A percentile compares a stretch with the other conserved stretches of the same genome.
These are phyloP conservation scores for Clitopilus hobsonii DNA, from an alignment of 768 basidiomycete genomes.

Conservation along the genomic window DNA sequence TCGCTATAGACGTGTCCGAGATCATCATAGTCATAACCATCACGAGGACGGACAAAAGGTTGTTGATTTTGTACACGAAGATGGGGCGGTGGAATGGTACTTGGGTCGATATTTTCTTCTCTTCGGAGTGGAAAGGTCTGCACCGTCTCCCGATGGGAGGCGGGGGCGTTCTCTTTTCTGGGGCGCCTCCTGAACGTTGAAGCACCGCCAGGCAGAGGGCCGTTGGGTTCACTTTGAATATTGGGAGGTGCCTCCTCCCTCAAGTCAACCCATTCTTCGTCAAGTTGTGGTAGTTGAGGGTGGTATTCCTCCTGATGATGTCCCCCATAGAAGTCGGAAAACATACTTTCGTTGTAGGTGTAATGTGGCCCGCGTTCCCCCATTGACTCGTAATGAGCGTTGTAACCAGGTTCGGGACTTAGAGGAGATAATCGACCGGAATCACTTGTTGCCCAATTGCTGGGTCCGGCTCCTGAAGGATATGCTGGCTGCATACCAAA, in stretches of 20 bases:
- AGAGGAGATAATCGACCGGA: conserved; percentile 43
- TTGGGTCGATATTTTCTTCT: conserved; percentile 22
- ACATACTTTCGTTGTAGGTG: conserved; percentile 23
- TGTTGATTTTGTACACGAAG: conserved; percentile 62
- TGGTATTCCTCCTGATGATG: conserved; percentile 20
- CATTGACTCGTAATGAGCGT: conserved; percentile 42
- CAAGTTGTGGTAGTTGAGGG: conserved; percentile 17
- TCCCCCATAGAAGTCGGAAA: conserved; percentile 33
- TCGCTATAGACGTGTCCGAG: conserved; percentile 63
- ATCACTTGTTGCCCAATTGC: conserved; percentile 48
- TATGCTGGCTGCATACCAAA: conserved; percentile 58
- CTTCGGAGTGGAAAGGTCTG: conserved; percentile 55
- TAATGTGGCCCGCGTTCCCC: conserved; percentile 57
- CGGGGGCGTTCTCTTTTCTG: conserved; percentile 27
- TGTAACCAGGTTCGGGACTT: conserved; percentile 18
- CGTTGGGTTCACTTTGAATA: conserved; percentile 31
- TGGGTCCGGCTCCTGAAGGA: conserved; percentile 59
- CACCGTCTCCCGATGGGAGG: conserved; percentile 37
- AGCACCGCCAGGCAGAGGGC: conserved; percentile 29
- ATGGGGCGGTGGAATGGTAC: conserved; percentile 54
- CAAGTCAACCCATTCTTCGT: conserved; percentile 61
- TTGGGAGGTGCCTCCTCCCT: conserved; percentile 38
- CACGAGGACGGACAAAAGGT: conserved; percentile 73
- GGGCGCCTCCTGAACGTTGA: conserved; percentile 31
- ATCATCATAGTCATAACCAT: conserved; percentile 62